Percentiles rank a stretch among this genome's conserved stretches.
These are phyloP conservation scores for Peltaster fructicola DNA, from an alignment of 2,329 filamentous ascomycete genomes.

Conservation along the genomic window DNA sequence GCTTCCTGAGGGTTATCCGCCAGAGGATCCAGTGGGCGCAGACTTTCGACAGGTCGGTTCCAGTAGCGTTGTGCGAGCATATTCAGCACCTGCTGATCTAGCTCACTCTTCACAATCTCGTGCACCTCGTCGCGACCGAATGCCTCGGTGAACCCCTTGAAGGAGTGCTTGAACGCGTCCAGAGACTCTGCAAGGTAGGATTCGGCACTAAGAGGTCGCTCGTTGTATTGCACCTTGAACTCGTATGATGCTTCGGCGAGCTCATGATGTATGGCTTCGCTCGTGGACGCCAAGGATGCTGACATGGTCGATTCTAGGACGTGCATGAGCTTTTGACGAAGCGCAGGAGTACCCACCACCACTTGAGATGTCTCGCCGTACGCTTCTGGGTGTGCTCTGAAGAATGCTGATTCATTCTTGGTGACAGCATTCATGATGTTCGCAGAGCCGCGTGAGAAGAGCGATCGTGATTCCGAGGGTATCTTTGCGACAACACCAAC, in stretches of 20 bases:
- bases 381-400: conserved; percentile 63
- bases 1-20: conserved; percentile 14
- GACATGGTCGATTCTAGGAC: conserved; percentile 97
- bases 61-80: conserved; percentile 86
- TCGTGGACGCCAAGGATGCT: conserved; percentile 70
- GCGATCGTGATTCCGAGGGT: conserved; percentile 42
- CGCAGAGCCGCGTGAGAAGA: conserved; percentile 68
- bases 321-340: conserved; percentile 92
- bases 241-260: conserved; percentile 94
- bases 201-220: conserved; percentile 82
- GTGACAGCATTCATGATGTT: conserved; percentile 68
- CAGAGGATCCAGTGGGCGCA: conserved; percentile 32
- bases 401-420: conserved; percentile 77
- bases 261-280: conserved; percentile 84
- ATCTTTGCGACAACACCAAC: conserved; percentile 85
- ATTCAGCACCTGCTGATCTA: conserved; percentile 90
- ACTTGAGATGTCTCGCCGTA: conserved; percentile 60
- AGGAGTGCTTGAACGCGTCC: conserved; percentile 93
- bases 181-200: conserved; percentile 91
- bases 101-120: conserved; percentile 72
- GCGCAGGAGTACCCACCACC: conserved; percentile 62
- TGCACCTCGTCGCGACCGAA: conserved; percentile 85
- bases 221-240: conserved; percentile 99
- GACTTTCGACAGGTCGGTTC: conserved; percentile 85
- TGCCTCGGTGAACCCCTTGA: conserved; percentile 78